Base-by-base conservation (phyloP, 352 stramenopile species). In the Globisporangium middletonii region DNA sequence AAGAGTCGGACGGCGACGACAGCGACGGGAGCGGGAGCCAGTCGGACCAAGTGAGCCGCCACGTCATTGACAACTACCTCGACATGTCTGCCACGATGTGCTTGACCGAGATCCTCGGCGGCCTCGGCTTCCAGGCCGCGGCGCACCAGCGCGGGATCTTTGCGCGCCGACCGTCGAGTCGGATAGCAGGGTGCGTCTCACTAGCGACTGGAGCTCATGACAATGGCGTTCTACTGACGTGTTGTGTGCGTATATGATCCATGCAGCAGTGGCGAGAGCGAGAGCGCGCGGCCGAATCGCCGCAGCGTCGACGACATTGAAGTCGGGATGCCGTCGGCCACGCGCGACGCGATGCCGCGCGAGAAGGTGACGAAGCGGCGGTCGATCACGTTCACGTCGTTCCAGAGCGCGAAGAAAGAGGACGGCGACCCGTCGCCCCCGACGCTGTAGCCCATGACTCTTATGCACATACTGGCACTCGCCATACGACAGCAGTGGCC, bases 21-120 rank as follows among this genome's bases (percentile, higher is more conserved):
- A 50, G 60, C n/a, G 56, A 45, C 41, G 55, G 49, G 11, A 53
- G 46, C 27, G 26, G 33, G 33, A 38, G 1, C 33, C 33, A 38
- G 33, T 38, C 26, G 8, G 71, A 83, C 43, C 60, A 80, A 27
- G 77, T 84, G 45, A 89, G 79, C 68, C 80, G 78, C 35, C 78
- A 90, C 35, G 83, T 73, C 19, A 93, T 93, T 50, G 83, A 92
- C 61, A 93, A 93, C 67, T 93, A 89, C 55, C 64, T 93, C 43
- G 79, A 93, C 50, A 91, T 93, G 79, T 91, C 81, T 2, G 72
- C 83, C 16, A 89, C 75, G 37, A 76, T 87, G 57, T 77, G 78
- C 51, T 68, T 93, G 8, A 86, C 73, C 0, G 78, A 91, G 52
- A 79, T 91, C 46, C 46, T 89, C 15, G 76, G 71, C 16, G 73